Percentiles rank a stretch among this genome's conserved stretches.
These are phyloP conservation scores for Dendryphion nanum DNA, from an alignment of 2,329 filamentous ascomycete genomes.

Conservation along the genomic window DNA sequence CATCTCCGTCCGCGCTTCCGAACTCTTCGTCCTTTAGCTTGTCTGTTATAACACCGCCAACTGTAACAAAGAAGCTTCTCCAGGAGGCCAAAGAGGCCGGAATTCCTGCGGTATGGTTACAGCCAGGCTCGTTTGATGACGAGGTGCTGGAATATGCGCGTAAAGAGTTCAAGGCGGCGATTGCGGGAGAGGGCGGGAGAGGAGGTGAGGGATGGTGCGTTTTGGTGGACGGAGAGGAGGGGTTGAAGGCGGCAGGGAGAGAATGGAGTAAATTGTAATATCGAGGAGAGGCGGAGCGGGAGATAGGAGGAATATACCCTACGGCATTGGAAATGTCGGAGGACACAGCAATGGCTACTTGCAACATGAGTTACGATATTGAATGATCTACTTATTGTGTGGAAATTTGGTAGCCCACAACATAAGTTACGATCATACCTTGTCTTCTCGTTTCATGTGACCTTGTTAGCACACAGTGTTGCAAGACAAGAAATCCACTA, in stretches of 20 bases:
- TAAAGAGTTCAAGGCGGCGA: constrained; percentile 65
- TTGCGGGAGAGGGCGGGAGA: constrained; percentile 50
- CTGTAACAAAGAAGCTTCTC: constrained; percentile 70
- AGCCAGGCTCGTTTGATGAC: constrained; percentile 84
- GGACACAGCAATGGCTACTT: too few species aligned
- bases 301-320: too few species aligned
- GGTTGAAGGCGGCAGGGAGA: constrained; percentile 32
- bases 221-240: constrained; percentile 41
- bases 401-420: too few species aligned
- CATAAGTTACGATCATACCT: too few species aligned
- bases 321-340: too few species aligned
- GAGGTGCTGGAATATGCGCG: constrained; percentile 69
- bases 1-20: constrained; percentile 64
- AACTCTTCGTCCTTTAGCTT: constrained; percentile 65
- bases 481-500: too few species aligned
- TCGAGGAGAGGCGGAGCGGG: too few species aligned
- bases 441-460: too few species aligned
- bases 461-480: too few species aligned
- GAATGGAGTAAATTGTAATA: constrained; percentile 32
- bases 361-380: too few species aligned
- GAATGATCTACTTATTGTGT: too few species aligned
- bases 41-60: constrained; percentile 83
- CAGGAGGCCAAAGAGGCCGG: constrained; percentile 72
- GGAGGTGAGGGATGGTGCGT: constrained; percentile 43
- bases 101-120: constrained; percentile 63